Evolutionary conservation across 2,329 filamentous ascomycete species (phyloP).

Genomic region (Hortaea werneckii): DNA sequence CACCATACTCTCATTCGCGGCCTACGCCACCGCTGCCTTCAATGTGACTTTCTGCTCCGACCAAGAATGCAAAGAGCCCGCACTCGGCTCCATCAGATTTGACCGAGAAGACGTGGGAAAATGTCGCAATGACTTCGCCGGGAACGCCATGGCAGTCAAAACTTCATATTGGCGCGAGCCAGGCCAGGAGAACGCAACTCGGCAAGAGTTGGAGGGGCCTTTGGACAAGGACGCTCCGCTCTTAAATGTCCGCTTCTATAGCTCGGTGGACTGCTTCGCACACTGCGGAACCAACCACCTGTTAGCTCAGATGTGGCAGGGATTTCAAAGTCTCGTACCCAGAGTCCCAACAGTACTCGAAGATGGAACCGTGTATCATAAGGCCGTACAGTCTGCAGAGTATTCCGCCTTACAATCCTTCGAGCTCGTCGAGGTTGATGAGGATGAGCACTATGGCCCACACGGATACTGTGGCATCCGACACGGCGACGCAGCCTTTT

Average conservation of each 20-base stretch:
- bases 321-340: neutral
- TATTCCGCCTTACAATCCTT: conserved; percentile 1
- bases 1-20: neutral
- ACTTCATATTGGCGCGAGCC: neutral
- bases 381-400: too few relatives aligned
- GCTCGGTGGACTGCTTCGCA: conserved; percentile 1
- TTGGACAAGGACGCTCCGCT: neutral
- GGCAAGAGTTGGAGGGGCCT: neutral
- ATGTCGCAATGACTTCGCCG: neutral
- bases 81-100: neutral
- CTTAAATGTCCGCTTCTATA: neutral
- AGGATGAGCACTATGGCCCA: conserved; percentile 1
- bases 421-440: conserved; percentile 2
- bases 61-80: neutral
- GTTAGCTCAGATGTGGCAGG: neutral
- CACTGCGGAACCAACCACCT: conserved; percentile 1
- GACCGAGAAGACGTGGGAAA: neutral
- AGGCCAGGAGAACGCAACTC: neutral
- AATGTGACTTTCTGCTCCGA: neutral
- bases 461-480: conserved; percentile 5
- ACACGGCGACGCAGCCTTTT: conserved; percentile 2
- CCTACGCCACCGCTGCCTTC: neutral
- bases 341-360: neutral
- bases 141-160: neutral
- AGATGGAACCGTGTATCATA: neutral